phyloP scores from a whole-genome alignment of 2,329 filamentous ascomycete genomes.

The Alternaria atra region DNA sequence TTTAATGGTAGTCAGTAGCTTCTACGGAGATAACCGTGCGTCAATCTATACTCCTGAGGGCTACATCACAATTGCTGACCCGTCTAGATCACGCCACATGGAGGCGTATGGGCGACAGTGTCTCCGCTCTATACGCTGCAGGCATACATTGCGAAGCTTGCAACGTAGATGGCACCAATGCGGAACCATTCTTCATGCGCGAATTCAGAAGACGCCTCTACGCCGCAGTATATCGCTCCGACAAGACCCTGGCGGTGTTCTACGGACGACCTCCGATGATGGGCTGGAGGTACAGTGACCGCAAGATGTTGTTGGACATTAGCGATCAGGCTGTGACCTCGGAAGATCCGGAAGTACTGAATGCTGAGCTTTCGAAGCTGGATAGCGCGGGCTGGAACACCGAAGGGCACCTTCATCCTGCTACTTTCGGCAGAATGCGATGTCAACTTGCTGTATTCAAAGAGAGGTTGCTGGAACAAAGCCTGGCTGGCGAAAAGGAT shows the following conservation, averaged over 20 bases:
- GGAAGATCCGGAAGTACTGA: slow-evolving; percentile 36
- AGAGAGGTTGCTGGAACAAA: slow-evolving; percentile 45
- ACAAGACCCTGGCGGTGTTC: slow-evolving; percentile 47
- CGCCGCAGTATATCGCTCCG: slow-evolving; percentile 40
- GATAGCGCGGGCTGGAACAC: slow-evolving; percentile 46
- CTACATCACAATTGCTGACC: slow-evolving; percentile 11
- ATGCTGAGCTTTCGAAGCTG: slow-evolving; percentile 37
- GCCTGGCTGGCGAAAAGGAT: slow-evolving; percentile 43
- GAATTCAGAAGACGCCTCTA: slow-evolving; percentile 44
- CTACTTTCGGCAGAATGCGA: slow-evolving; percentile 40
- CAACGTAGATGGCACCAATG: slow-evolving; percentile 26
- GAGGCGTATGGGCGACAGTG: slow-evolving; percentile 43
- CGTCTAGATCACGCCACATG: slow-evolving; percentile 46
- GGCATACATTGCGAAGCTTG: slow-evolving; percentile 48
- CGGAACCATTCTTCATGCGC: slow-evolving; percentile 43
- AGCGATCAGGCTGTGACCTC: slow-evolving; percentile 38
- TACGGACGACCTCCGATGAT: slow-evolving; percentile 50
- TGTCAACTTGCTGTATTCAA: slow-evolving; percentile 40
- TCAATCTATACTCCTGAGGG: neutral
- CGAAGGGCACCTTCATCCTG: slow-evolving; percentile 35
- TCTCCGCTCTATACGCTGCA: slow-evolving; percentile 41
- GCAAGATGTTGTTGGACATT: slow-evolving; percentile 43
- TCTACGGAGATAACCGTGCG: slow-evolving; percentile 48
- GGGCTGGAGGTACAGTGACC: slow-evolving; percentile 44
- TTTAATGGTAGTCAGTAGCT: slow-evolving; percentile 44